Evolutionary conservation across 78 protist species (phyloP), one percentile per base, ranked within the genome.

Genomic region (Dictyostelium firmibasis): DNA sequence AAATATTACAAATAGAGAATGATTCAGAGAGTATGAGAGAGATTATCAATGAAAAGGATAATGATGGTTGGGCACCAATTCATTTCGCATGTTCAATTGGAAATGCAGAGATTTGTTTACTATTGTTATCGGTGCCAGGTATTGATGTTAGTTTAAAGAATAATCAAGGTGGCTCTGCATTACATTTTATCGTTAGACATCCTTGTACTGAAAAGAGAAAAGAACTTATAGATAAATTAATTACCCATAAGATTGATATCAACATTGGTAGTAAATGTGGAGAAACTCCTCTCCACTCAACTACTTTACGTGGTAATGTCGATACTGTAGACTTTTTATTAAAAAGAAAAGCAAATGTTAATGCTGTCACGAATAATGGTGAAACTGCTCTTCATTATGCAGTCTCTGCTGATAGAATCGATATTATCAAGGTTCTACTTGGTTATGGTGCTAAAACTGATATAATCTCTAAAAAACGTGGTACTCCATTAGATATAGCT

Each of bases 341-440:
- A 1, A 74, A 92, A 3, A 53, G 67, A 14, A 89, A 89, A 31
- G 86, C 95, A 53, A 74, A 83, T n/a, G 43, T 47, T 8, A 44
- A 84, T 64, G 82, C 91, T 0, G 23, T 53, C 23, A 83, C 95
- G 23, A 29, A 33, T 2, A 75, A 87, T 77, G 76, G 41, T 20
- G 91, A 83, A 44, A 92, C 95, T 11, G n/a, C 82, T 11, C 76
- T 92, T 10, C 91, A 84, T 60, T 92, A 83, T 76, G 95, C 95
- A 0, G 95, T 92, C 4, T 82, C 94, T 20, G 72, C 50, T 13
- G 81, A 78, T 44, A 11, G 53, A 4, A 14, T 75, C 4, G 47
- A 44, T 25, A 64, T 78, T 31, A 86, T 89, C 10, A 33, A 43
- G 9, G 43, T 76, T 18, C 62, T 89, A 36, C 44, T 89, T 10